Conservation (phyloP, 495 filamentous ascomycete genomes). For the Penicillium roqueforti region DNA sequence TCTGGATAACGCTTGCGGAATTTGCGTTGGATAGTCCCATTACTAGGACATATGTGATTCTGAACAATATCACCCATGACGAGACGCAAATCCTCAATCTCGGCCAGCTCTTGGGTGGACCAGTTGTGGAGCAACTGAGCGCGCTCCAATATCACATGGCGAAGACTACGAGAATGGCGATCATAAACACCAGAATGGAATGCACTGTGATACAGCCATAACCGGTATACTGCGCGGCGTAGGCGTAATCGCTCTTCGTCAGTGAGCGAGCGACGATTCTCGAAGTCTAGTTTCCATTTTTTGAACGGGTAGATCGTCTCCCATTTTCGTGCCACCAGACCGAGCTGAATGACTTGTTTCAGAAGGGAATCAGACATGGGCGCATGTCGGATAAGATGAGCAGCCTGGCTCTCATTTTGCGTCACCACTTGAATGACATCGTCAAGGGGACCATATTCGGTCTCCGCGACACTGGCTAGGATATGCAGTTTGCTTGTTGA, state of each 20-base stretch:
- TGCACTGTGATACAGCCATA: constrained; percentile 61
- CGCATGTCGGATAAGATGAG: constrained; percentile 45
- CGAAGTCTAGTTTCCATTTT: constrained; percentile 58
- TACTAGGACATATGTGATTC: constrained; percentile 56
- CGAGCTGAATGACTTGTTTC: constrained; percentile 53
- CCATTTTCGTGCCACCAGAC: constrained; percentile 59
- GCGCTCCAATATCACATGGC: constrained; percentile 42
- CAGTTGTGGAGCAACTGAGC: constrained; percentile 56
- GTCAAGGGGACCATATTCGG: constrained; percentile 57
- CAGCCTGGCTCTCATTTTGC: constrained; percentile 53
- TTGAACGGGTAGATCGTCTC: constrained; percentile 63
- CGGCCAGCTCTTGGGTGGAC: constrained; percentile 49
- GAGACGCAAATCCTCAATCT: constrained; percentile 51
- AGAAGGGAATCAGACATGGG: constrained; percentile 52
- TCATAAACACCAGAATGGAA: constrained; percentile 50
- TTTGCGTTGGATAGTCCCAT: constrained; percentile 54
- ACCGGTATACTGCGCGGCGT: constrained; percentile 63
- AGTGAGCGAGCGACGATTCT: constrained; percentile 58
- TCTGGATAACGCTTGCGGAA: constrained; percentile 54
- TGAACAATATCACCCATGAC: constrained; percentile 51
- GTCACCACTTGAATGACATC: constrained; percentile 59
- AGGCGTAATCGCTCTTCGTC: constrained; percentile 53
- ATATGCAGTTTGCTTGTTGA: constrained; percentile 51
- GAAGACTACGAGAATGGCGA: constrained; percentile 44
- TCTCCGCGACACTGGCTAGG: constrained; percentile 48